A percentile compares a stretch with the other conserved stretches of the same genome.
These are phyloP conservation scores for Cicer arietinum DNA, from an alignment of 306 rosid genomes.

Conservation along the genomic window DNA sequence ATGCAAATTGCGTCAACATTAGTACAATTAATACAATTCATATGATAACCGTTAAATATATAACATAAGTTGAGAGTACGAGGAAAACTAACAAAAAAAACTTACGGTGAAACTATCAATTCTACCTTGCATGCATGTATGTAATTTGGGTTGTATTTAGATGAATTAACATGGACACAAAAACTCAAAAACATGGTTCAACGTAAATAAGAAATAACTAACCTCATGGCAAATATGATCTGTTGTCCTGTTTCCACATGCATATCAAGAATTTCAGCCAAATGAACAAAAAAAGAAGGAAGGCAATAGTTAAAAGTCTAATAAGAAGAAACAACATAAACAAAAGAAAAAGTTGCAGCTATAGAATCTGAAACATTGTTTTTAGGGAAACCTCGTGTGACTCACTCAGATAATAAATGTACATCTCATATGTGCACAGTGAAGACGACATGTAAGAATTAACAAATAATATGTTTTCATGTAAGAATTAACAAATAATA, in stretches of 20 bases:
- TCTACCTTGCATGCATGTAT: conserved; percentile 76
- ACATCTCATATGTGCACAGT: too few species aligned
- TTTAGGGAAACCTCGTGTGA: too few species aligned
- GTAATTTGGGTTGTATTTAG: conserved; percentile 39
- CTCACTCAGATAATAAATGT: too few species aligned
- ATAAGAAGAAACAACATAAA: conserved; percentile 8
- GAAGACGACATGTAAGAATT: too few species aligned
- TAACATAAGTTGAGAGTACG: too few species aligned
- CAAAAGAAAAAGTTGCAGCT: background rate
- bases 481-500: too few species aligned
- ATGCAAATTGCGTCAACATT: too few species aligned
- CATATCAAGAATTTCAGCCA: conserved; percentile 18
- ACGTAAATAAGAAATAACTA: conserved; percentile 62
- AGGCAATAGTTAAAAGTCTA: background rate
- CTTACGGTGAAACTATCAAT: conserved; percentile 69
- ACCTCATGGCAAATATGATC: conserved; percentile 95
- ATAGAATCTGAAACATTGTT: background rate
- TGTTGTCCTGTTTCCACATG: conserved; percentile 67
- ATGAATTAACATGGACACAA: conserved; percentile 74
- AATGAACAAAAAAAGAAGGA: background rate
- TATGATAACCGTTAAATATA: too few species aligned
- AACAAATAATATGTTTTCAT: too few species aligned
- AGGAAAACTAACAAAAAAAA: conserved; percentile 70
- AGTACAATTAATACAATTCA: too few species aligned
- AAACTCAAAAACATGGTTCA: conserved; percentile 68